Percentiles rank a stretch among this genome's conserved stretches.
phyloP scores from a whole-genome alignment of 1,284 basidiomycete species.

The Ustilago lituana region DNA sequence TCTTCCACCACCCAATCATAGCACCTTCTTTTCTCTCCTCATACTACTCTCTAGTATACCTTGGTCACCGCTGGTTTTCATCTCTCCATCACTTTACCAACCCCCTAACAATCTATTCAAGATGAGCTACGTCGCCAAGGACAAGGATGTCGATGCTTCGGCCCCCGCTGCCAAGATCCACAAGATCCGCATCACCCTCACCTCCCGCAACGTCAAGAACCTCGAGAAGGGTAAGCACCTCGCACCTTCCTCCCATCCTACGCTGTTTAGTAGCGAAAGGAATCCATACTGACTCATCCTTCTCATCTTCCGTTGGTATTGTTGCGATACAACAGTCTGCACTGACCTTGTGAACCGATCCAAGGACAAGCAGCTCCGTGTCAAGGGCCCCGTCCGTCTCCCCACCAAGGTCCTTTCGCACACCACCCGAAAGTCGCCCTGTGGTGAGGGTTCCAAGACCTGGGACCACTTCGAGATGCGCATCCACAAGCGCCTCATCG shows the following conservation, averaged over 20 bases:
- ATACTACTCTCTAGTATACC: constrained; percentile 50
- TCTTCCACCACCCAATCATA: constrained; percentile 6
- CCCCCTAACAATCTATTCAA: constrained; percentile 68
- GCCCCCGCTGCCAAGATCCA: constrained; percentile 90
- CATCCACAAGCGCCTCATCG: constrained; percentile 99
- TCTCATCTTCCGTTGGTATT: background rate
- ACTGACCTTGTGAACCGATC: constrained; percentile 96
- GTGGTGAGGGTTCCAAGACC: constrained; percentile 99
- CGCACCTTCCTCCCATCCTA: background rate
- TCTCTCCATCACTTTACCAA: constrained; percentile 69
- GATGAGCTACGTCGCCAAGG: constrained; percentile 99
- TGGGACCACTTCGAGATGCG: constrained; percentile 99
- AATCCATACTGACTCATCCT: background rate
- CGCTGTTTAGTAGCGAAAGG: no score
- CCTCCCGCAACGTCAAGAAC: constrained; percentile 96
- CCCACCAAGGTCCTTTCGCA: constrained; percentile 98
- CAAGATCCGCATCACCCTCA: constrained; percentile 99
- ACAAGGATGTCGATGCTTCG: constrained; percentile 80
- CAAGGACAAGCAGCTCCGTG: constrained; percentile 99
- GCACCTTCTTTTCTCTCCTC: constrained; percentile 28
- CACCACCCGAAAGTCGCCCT: constrained; percentile 80
- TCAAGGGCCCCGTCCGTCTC: constrained; percentile 98
- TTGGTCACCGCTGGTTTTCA: constrained; percentile 70
- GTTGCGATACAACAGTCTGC: constrained; percentile 76
- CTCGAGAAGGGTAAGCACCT: constrained; percentile 88